Evolutionary conservation across 1,139 yeast species (phyloP).

Genomic region (Candida labiduridarum): DNA sequence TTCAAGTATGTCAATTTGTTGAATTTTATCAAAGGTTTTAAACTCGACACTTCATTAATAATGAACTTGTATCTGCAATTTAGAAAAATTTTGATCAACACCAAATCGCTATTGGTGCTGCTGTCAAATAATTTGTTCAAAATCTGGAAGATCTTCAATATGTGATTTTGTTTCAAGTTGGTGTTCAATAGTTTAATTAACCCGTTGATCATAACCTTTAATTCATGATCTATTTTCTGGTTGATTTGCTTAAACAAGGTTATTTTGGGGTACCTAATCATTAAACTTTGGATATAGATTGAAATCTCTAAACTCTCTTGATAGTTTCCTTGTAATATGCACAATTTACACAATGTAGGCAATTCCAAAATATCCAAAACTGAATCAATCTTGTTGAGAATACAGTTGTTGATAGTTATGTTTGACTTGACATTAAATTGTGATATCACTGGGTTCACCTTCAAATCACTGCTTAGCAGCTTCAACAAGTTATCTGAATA

Average conservation of each 20-base stretch:
- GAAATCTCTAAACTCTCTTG: constrained; percentile 86
- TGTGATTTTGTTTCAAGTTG: constrained; percentile 73
- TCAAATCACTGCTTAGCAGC: constrained; percentile 22
- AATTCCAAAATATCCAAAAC: constrained; percentile 79
- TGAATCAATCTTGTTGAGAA: constrained; percentile 68
- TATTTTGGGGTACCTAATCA: constrained; percentile 68
- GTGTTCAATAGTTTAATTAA: constrained; percentile 71
- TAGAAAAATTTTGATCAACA: constrained; percentile 23
- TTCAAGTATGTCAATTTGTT: constrained; percentile 70
- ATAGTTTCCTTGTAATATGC: constrained; percentile 84
- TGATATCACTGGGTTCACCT: constrained; percentile 17
- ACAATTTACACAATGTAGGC: constrained; percentile 80
- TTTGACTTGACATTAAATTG: constrained; percentile 12
- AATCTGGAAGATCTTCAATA: constrained; percentile 77
- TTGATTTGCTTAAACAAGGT: constrained; percentile 60
- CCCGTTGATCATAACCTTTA: constrained; percentile 65
- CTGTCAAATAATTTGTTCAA: constrained; percentile 53
- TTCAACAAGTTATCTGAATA: constrained; percentile 26
- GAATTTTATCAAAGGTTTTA: constrained; percentile 53
- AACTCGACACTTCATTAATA: constrained; percentile 56
- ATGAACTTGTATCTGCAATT: constrained; percentile 65
- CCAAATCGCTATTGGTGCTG: constrained; percentile 18
- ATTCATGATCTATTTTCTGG: constrained; percentile 56
- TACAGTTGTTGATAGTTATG: constrained; percentile 30
- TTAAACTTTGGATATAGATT: constrained; percentile 66